Evolutionary conservation across 2,329 filamentous ascomycete genomes (phyloP), one percentile per base, ranked within the genome.

Genomic region (Stachybotrys chartarum): DNA sequence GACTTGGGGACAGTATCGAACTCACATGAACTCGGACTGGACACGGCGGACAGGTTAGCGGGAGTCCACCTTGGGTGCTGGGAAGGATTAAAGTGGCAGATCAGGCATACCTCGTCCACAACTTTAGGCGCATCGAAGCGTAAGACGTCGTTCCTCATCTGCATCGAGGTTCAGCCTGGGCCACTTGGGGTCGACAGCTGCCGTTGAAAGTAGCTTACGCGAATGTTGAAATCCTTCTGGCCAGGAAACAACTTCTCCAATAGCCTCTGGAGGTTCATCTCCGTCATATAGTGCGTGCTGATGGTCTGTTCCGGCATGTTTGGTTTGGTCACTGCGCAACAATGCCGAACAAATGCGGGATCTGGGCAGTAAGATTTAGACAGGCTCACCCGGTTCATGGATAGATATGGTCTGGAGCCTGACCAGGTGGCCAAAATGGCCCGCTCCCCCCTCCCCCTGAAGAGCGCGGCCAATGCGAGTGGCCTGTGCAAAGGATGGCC

Each of bases 141-240:
- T 64, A 64, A 68, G 46, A 65, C 63, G 57, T 68, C 64, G 18
- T 68, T 61, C 56, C 57, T 64, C 62, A 66, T 57, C 66, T 68
- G 55, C 54, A 53, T n/a, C 48, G 52, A 32, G 46, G 51, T 56
- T 62, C 49, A 59, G 56, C 51, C 10, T 32, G 32, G 45, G 24
- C 47, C 30, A 49, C 7, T 24, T 39, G 52, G 35, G 3, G 30
- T 12, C 3, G 48, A 30, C 18, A 18, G 45, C 17, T 42, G 32
- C 39, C 44, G 24, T 49, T 5, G 17, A 30, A 49, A 24, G 16
- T 18, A 49, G 51, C 61, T 42, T 59, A 68, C 66, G 50, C 60
- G 56, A 48, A 68, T 68, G 45, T 59, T 64, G 55, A 68, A 68
- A 18, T 68, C 59, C 12, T 54, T 61, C 46, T 61, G 60, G 16